Percentiles rank a stretch among this genome's conserved stretches.
phyloP scores from a whole-genome alignment of 2,329 filamentous ascomycete genomes.

The Huntiella bhutanensis region DNA sequence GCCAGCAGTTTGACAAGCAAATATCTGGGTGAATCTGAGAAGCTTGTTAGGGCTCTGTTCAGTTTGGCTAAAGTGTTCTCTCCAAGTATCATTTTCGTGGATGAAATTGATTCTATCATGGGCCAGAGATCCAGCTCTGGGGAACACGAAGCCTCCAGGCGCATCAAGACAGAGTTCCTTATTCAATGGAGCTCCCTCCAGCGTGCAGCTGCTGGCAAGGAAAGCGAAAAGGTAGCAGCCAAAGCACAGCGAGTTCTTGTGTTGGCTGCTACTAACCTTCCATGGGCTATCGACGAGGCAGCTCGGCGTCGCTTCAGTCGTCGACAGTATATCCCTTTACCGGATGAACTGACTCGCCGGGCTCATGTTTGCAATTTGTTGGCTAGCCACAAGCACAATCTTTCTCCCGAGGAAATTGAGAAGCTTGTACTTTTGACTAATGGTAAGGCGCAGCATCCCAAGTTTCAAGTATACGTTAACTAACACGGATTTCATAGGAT shows the following conservation, averaged over 20 bases:
- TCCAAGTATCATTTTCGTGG: conserved; percentile 93
- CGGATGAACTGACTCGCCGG: conserved; percentile 63
- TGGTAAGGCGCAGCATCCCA: conserved; percentile 32
- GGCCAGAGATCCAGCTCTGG: conserved; percentile 66
- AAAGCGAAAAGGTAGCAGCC: conserved; percentile 43
- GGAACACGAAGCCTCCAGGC: conserved; percentile 79
- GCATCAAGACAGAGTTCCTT: conserved; percentile 94
- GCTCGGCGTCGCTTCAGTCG: conserved; percentile 78
- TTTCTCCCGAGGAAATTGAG: conserved; percentile 53
- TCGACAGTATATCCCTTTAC: conserved; percentile 87
- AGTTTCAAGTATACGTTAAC: background rate
- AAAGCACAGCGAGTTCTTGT: conserved; percentile 83
- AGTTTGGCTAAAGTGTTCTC: conserved; percentile 73
- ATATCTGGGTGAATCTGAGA: conserved; percentile 90
- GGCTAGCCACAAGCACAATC: conserved; percentile 68
- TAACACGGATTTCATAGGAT: conserved; percentile 37
- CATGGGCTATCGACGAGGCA: conserved; percentile 95
- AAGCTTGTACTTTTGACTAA: conserved; percentile 64
- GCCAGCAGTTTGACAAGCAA: conserved; percentile 89
- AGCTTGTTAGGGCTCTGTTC: conserved; percentile 84
- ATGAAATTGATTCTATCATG: conserved; percentile 89
- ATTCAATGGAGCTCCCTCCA: conserved; percentile 96
- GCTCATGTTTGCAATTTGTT: conserved; percentile 63
- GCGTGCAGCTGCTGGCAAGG: conserved; percentile 42
- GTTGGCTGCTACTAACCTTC: conserved; percentile 83